Percentiles rank a stretch among this genome's conserved stretches.
These are phyloP conservation scores for Prunus mume DNA, from an alignment of 306 rosid genomes.

Conservation along the genomic window DNA sequence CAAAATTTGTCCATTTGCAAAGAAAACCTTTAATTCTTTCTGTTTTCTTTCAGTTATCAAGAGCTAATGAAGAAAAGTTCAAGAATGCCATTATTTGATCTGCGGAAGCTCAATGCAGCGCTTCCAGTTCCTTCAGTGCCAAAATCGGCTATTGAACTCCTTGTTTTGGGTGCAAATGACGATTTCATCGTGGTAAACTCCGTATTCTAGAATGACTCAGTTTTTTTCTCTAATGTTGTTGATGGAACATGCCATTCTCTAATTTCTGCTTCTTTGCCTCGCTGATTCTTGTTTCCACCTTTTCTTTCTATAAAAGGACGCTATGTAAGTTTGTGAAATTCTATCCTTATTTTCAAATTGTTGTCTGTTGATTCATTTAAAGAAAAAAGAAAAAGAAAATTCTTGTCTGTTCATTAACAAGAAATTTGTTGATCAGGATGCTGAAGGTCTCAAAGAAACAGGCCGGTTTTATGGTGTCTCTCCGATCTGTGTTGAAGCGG, in stretches of 20 bases:
- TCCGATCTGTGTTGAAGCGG: constrained; percentile 52
- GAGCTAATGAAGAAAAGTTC: constrained; percentile 88
- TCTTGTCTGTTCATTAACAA: neutral
- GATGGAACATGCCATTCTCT: neutral
- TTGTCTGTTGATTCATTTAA: neutral
- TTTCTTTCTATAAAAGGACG: neutral
- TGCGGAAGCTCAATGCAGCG: constrained; percentile 78
- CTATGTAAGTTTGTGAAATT: neutral
- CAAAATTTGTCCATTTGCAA: neutral
- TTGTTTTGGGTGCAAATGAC: constrained; percentile 73
- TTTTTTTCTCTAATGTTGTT: neutral
- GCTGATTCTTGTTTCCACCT: neutral
- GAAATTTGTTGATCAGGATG: constrained; percentile 43
- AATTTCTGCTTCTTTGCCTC: neutral
- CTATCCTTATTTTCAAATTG: neutral
- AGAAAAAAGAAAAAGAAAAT: too few relatives aligned
- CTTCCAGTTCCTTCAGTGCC: constrained; percentile 79
- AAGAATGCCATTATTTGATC: constrained; percentile 88
- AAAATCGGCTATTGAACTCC: constrained; percentile 49
- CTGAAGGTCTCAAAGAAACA: constrained; percentile 68
- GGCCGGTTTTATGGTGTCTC: constrained; percentile 61
- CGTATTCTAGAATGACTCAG: neutral
- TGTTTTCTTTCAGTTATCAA: constrained; percentile 60
- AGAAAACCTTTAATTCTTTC: constrained; percentile 1
- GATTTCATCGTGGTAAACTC: constrained; percentile 82